Conservation (phyloP, 2,329 filamentous ascomycete species). For the Magnaporthiopsis rhizophila region DNA sequence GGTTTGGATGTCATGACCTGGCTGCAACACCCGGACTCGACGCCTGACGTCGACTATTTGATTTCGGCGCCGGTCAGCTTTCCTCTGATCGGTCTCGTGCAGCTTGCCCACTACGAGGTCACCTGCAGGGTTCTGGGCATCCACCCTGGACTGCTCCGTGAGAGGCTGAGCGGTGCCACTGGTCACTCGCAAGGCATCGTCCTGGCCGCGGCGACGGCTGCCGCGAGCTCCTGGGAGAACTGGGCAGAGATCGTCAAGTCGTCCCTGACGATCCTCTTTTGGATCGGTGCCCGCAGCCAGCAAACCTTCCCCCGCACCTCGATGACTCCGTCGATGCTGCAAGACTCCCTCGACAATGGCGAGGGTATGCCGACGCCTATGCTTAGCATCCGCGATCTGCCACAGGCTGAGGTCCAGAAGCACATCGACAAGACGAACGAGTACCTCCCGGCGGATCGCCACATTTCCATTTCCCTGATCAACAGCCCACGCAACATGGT, state of each 20-base stretch:
- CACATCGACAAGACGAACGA: constrained; percentile 97
- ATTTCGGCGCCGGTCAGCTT: constrained; percentile 94
- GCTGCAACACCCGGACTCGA: constrained; percentile 81
- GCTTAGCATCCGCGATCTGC: constrained; percentile 92
- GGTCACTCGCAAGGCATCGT: constrained; percentile 97
- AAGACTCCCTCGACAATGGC: constrained; percentile 88
- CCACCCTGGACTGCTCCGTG: constrained; percentile 79
- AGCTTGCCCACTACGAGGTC: constrained; percentile 91
- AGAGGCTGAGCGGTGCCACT: constrained; percentile 78
- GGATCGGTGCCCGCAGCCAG: constrained; percentile 95
- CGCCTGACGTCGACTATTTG: constrained; percentile 89
- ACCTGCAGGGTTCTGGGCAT: constrained; percentile 87
- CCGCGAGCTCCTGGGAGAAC: constrained; percentile 86
- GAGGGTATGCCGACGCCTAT: constrained; percentile 96
- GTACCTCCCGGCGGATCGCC: constrained; percentile 84
- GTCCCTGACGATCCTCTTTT: constrained; percentile 89
- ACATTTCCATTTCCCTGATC: constrained; percentile 90
- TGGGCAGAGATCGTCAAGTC: constrained; percentile 74
- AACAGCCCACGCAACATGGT: constrained; percentile 98
- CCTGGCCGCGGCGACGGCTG: constrained; percentile 83
- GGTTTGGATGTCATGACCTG: constrained; percentile 92
- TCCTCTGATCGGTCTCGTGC: constrained; percentile 90
- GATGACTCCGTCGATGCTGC: constrained; percentile 79
- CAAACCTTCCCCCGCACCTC: constrained; percentile 96
- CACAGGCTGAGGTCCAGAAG: constrained; percentile 81